Base-by-base conservation (phyloP, 805 yeast species). In the Yamadazyma philogaea region DNA sequence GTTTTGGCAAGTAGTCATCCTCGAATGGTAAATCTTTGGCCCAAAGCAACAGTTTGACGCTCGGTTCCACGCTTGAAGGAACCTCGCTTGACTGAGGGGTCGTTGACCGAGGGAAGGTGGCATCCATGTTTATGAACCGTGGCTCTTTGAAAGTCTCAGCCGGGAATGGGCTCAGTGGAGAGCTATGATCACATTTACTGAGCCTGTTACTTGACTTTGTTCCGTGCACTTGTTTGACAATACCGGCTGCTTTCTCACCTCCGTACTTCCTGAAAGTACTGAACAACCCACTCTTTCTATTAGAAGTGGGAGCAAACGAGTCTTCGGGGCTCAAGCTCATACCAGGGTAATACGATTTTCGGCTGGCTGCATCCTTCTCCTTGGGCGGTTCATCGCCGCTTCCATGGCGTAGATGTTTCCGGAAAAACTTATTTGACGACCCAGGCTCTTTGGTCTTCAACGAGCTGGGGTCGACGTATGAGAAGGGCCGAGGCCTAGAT, bases 381-480 rank as follows among this genome's bases (percentile, higher is more conserved):
- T 26, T 28, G 11, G 28, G 3, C 4, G 3, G 4, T 24, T 24
- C 28, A 8, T 32, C 39, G 18, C 39, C 43, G 17, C 36, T 49
- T 37, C 74, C 76, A n/a, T 83, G 74, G 43, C 85, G 74, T 37
- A 76, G 72, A 52, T 82, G 87, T 47, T 81, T 75, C 49, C 84
- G 68, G 63, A 83, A 82, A 40, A 83, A 71, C 20, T 75, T 75
- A 30, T 64, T 64, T 14, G 26, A 53, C n/a, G n/a, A 40, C 4
- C 47, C 30, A 1, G 40, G 19, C n/a, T 58, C 59, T 27, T 59
- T 57, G 7, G 47, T 28, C 42, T 62, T 62, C 14, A 44, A 38
- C 5, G 52, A 43, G 6, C 56, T 46, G 2, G 69, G 64, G 20
- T 66, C 72, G 5, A 66, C 50, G 42, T 67, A 69, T 3, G 74